Conservation (phyloP, 768 basidiomycete genomes). For the Termitomyces sp. region DNA sequence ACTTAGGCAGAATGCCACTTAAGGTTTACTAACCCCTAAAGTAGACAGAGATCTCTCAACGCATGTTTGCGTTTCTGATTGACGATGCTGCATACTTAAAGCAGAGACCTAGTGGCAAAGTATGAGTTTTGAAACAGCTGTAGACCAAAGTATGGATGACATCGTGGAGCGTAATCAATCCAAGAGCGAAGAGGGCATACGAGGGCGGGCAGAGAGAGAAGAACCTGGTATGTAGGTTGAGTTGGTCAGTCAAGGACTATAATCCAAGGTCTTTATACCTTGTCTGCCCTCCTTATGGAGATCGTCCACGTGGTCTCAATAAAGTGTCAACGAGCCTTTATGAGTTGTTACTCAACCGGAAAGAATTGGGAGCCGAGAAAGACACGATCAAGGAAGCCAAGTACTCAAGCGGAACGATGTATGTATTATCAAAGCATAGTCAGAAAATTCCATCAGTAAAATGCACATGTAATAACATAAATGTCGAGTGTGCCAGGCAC, state of each 20-base stretch:
- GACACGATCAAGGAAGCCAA: not conserved
- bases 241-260: not conserved
- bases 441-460: not conserved
- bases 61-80: not conserved
- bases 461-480: not conserved
- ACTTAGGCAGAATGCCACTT: constrained; percentile 10
- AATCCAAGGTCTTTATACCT: not conserved
- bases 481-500: not conserved
- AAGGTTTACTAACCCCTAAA: too few relatives aligned
- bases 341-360: not conserved
- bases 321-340: not conserved
- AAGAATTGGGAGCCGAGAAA: not conserved
- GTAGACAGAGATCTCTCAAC: not conserved
- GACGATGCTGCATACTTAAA: not conserved
- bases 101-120: not conserved
- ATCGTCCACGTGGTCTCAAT: not conserved
- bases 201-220: not conserved
- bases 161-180: not conserved
- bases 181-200: not conserved
- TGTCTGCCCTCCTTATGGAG: not conserved
- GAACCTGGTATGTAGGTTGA: not conserved
- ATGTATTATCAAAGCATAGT: not conserved
- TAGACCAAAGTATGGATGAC: too few relatives aligned
- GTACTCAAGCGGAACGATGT: not conserved
- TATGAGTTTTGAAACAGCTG: not conserved